Conservation (phyloP, 768 basidiomycete species). For the Tulasnella calospora region DNA sequence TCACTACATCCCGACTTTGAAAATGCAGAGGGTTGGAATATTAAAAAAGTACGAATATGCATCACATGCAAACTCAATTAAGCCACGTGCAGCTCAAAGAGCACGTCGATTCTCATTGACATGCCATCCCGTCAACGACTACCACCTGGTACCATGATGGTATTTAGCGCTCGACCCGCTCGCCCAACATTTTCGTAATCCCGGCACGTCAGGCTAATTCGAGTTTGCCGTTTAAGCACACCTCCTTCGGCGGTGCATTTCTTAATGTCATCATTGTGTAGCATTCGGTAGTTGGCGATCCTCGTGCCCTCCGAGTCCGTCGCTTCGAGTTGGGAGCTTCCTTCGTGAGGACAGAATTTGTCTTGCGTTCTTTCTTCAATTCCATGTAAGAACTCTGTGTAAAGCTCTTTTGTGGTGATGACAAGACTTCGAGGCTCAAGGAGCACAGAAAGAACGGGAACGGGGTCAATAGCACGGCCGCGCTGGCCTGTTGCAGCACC, state of each 20-base stretch:
- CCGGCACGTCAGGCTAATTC: conserved; percentile 83
- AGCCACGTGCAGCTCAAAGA: too few relatives aligned
- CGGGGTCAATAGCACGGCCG: conserved; percentile 57
- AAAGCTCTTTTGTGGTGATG: conserved; percentile 65
- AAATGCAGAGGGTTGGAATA: too few relatives aligned
- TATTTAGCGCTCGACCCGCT: background rate
- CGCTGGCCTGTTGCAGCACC: conserved; percentile 10
- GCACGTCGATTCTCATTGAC: background rate
- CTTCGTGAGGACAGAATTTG: conserved; percentile 28
- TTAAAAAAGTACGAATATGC: too few relatives aligned
- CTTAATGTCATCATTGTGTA: conserved; percentile 44
- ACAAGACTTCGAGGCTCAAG: conserved; percentile 83
- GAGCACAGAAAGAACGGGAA: conserved; percentile 64
- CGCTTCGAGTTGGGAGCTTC: conserved; percentile 30
- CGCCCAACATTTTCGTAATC: conserved; percentile 60
- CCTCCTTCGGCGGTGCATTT: conserved; percentile 48
- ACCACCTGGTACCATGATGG: background rate
- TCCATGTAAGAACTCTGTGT: conserved; percentile 73
- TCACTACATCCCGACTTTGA: too few relatives aligned
- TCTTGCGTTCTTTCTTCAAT: conserved; percentile 60
- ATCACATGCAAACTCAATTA: too few relatives aligned
- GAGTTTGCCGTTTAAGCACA: conserved; percentile 49
- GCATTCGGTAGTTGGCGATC: conserved; percentile 56
- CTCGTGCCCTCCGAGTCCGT: conserved; percentile 33
- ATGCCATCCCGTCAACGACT: background rate